Base-by-base conservation (phyloP, 2,329 filamentous ascomycete species). In the Penicillium psychrosexuale region DNA sequence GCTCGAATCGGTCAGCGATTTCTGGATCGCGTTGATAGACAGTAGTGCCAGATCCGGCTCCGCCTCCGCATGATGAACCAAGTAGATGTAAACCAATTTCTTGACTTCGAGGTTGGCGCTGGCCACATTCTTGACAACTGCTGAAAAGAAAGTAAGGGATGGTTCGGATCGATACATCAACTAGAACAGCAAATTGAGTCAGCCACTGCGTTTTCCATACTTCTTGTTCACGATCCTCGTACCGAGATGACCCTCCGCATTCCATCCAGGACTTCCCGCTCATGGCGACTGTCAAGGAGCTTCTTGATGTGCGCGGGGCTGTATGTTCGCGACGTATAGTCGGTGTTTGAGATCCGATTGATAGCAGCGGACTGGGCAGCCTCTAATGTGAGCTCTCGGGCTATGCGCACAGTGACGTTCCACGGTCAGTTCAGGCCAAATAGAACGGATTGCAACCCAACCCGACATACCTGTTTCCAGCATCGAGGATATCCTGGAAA, bases 21-120 rank as follows among this genome's bases (percentile, higher is more conserved):
- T 97, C 71, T 99, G 94, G 65, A 99, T 97, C 7, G 94, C 96
- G 76, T 99, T 99, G 82, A 99, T 97, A 56, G 92, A 96, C 42
- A 99, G 83, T 36, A 99, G 83, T 19, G 94, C 92, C 43, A 97
- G 89, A 75, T 99, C 94, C 55, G 93, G 94, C 69, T 97, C 94
- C 61, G 91, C 86, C 72, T 97, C 94, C 72, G 94, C 94, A 81
- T 99, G 92, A 71, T 95, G 90, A 57, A 97, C 88, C 59, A 99
- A 86, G 76, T 97, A 99, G 71, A 97, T 96, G 79, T 99, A 99
- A 59, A 99, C 94, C 53, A 99, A 85, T 75, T 97, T 97, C 77
- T 97, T 95, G 74, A 97, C 92, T 69, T 96, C 91, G 66, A 97
- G 82, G 67, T 91, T 96, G 13, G 92, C 89, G 36, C 90, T 96